Evolutionary conservation across 2,329 filamentous ascomycete genomes (phyloP), one percentile per base, ranked within the genome.

Genomic region (Nectriaceae sp.): DNA sequence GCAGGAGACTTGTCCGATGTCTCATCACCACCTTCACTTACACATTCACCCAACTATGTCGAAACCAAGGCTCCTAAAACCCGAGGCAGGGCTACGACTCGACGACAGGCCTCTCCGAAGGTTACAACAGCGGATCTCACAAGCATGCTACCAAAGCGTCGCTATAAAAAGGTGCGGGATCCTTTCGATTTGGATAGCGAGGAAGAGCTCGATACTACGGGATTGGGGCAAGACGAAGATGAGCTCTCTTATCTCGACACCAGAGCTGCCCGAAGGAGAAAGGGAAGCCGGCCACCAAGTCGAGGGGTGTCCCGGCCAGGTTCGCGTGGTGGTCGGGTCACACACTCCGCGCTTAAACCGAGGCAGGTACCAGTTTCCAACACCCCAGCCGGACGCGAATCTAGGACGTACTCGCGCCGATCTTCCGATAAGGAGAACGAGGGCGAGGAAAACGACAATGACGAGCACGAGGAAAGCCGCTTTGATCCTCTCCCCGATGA

Each of bases 21-120:
- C 11, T 86, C 84, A 2, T 86, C 83, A 3, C 84, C 83, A 0
- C 84, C 84, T 1, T 86, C 84, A 0, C 71, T 87, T 4, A 87
- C 83, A 4, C 83, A 87, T 60, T 87, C 84, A 1, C 84, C 84
- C 24, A 85, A 86, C 57, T 76, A 73, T 50, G 65, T 67, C 1
- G 54, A 57, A 15, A 47, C 52, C 11, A 64, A 55, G 40, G 55
- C 57, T 18, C 55, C 62, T 4, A 67, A 63, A 31, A 43, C 52
- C 40, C 54, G 71, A 53, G 63, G 65, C 1, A 67, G 70, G 22
- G 58, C 66, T 20, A 39, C 57, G 47, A 53, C 56, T 53, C 60
- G 67, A 26, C 64, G 63, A 40, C 72, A 72, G 38, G 63, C 61
- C 6, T 70, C 68, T 4, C 66, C 71, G 4, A 75, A 77, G 46